These are phyloP conservation scores for Trypanosoma caninum DNA, from an alignment of 208 protist genomes.

Conservation along the genomic window DNA sequence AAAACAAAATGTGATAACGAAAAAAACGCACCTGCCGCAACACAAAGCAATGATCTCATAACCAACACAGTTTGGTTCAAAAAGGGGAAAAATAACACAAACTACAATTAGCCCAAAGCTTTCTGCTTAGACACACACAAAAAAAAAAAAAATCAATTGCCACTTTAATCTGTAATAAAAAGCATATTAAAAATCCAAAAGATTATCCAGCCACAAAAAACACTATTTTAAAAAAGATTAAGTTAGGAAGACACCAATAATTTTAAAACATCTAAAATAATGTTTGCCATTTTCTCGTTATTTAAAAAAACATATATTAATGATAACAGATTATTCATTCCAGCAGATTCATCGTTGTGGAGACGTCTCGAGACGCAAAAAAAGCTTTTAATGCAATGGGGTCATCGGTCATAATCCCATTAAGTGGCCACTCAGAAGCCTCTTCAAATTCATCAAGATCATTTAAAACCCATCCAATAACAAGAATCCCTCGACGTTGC, in stretches of 20 bases:
- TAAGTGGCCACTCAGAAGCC: slow-evolving; percentile 43
- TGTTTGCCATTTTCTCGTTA: neutral
- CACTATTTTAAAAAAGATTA: neutral
- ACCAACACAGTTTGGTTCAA: neutral
- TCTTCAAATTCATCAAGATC: slow-evolving; percentile 58
- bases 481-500: slow-evolving; percentile 58
- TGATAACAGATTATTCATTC: slow-evolving; percentile 15
- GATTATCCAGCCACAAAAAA: too few relatives aligned
- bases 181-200: slow-evolving; percentile 7
- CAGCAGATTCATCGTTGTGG: slow-evolving; percentile 19
- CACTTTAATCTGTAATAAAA: neutral
- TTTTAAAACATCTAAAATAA: neutral
- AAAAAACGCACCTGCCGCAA: slow-evolving; percentile 40
- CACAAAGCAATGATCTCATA: slow-evolving; percentile 13
- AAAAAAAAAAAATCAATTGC: slow-evolving; percentile 6
- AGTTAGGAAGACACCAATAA: neutral
- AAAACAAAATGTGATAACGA: slow-evolving; percentile 40
- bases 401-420: slow-evolving; percentile 76
- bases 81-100: slow-evolving; percentile 17
- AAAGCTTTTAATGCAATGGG: slow-evolving; percentile 30
- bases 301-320: slow-evolving; percentile 2
- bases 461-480: slow-evolving; percentile 79
- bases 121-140: too few relatives aligned
- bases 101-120: too few relatives aligned
- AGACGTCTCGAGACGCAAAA: slow-evolving; percentile 14